Evolutionary conservation across 2,329 filamentous ascomycete genomes (phyloP).

Genomic region (Lomentospora prolificans): DNA sequence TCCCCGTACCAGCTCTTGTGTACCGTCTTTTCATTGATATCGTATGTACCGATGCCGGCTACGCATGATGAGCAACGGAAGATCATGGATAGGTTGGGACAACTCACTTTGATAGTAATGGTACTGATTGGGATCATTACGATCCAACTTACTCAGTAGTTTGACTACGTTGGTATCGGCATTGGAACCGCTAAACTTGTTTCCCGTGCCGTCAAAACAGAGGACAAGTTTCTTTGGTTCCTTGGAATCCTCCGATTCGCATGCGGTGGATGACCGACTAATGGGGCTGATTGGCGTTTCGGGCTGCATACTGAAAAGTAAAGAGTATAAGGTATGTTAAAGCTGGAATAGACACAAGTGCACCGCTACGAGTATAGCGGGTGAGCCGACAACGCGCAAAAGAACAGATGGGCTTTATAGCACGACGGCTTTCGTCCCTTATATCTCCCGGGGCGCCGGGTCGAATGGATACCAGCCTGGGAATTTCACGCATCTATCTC

Average conservation of each 20-base stretch:
- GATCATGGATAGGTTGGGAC: background rate
- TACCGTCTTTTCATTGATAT: slow-evolving; percentile 30
- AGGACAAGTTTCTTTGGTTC: slow-evolving; percentile 30
- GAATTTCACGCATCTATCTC: no score
- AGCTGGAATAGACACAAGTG: background rate
- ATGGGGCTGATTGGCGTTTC: background rate
- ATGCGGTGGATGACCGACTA: background rate
- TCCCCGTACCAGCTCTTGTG: slow-evolving; percentile 25
- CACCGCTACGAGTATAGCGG: no score
- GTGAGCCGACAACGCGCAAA: no score
- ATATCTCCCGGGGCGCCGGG: no score
- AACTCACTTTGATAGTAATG: slow-evolving; percentile 39
- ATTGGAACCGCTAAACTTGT: slow-evolving; percentile 33
- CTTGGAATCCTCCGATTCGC: background rate
- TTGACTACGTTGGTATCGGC: slow-evolving; percentile 46
- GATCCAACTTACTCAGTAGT: slow-evolving; percentile 35
- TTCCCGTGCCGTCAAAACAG: slow-evolving; percentile 40
- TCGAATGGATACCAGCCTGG: no score
- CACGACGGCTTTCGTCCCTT: no score
- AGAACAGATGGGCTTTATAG: no score
- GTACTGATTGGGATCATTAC: slow-evolving; percentile 30
- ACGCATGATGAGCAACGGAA: background rate
- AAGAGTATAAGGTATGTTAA: background rate
- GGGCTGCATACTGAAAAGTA: background rate
- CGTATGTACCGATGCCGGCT: slow-evolving; percentile 41